Conservation (phyloP, 306 rosid genomes). For the Vigna hirtella region DNA sequence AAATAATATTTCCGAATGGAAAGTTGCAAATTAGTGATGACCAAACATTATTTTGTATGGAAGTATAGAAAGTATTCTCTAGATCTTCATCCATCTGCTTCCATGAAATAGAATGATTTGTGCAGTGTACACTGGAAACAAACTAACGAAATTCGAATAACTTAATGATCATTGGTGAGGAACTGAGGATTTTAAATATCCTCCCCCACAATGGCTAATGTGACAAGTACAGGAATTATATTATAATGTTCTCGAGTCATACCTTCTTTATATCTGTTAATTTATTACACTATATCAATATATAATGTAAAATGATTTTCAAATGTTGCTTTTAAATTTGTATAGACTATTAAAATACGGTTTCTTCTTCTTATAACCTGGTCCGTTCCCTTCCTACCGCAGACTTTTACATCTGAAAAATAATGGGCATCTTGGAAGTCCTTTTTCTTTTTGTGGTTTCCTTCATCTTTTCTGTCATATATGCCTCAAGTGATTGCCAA, state of each 20-base stretch:
- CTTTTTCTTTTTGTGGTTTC: conserved; percentile 33
- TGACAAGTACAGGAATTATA: conserved; percentile 8
- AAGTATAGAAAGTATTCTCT: conserved; percentile 6
- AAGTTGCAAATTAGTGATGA: conserved; percentile 33
- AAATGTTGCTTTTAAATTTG: conserved; percentile 30
- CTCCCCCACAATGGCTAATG: background rate
- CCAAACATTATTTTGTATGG: conserved; percentile 35
- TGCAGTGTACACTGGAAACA: conserved; percentile 23
- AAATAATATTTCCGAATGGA: conserved; percentile 17
- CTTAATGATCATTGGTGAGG: conserved; percentile 28
- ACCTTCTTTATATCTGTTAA: conserved; percentile 14
- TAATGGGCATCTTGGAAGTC: conserved; percentile 54
- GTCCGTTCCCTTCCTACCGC: background rate
- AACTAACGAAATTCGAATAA: conserved; percentile 15
- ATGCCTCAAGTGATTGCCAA: conserved; percentile 51
- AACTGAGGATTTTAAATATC: background rate
- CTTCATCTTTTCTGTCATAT: conserved; percentile 52
- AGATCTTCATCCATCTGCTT: conserved; percentile 23
- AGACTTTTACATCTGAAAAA: conserved; percentile 40
- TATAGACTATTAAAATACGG: conserved; percentile 29
- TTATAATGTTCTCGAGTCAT: background rate
- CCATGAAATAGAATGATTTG: conserved; percentile 27
- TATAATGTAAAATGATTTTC: conserved; percentile 51
- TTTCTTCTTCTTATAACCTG: conserved; percentile 36
- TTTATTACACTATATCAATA: conserved; percentile 26